Evolutionary conservation across 495 filamentous ascomycete genomes (phyloP).

Genomic region (Penicillium cataractarum): DNA sequence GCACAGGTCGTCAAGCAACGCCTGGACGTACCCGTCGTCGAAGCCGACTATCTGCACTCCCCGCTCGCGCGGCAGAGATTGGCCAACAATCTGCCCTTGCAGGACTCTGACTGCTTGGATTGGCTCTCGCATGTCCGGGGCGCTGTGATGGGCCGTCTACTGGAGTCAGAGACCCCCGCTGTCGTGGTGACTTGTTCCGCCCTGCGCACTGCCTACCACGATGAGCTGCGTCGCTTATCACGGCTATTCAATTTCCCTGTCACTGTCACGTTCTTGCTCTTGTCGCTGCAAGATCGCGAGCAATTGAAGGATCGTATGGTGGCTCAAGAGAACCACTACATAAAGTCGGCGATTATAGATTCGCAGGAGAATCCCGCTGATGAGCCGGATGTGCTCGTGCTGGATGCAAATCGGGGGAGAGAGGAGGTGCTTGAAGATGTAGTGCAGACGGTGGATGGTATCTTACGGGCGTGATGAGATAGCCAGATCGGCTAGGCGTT

Average conservation of each 20-base stretch:
- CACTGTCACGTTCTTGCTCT: not conserved
- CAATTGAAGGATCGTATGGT: not conserved
- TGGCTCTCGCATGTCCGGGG: not conserved
- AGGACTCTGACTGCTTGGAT: not conserved
- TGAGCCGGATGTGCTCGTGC: not conserved
- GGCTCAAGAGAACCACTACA: not conserved
- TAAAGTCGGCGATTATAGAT: not conserved
- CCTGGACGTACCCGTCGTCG: not conserved
- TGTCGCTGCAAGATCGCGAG: not conserved
- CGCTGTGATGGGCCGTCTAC: not conserved
- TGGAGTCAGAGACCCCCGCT: not conserved
- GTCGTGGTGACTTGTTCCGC: not conserved
- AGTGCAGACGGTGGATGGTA: not conserved
- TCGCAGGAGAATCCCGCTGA: not conserved
- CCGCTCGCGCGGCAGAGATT: not conserved
- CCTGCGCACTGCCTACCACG: not conserved
- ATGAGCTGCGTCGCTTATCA: not conserved
- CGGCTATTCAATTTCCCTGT: not conserved
- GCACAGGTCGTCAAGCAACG: not conserved
- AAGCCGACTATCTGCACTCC: not conserved
- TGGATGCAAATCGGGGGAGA: not conserved
- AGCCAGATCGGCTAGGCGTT: too few species aligned
- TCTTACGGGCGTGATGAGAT: not conserved
- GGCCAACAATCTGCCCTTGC: not conserved
- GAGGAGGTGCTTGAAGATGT: not conserved